Evolutionary conservation across 805 yeast species (phyloP), one percentile per base, ranked within the genome.

Genomic region (Metschnikowia koreensis): DNA sequence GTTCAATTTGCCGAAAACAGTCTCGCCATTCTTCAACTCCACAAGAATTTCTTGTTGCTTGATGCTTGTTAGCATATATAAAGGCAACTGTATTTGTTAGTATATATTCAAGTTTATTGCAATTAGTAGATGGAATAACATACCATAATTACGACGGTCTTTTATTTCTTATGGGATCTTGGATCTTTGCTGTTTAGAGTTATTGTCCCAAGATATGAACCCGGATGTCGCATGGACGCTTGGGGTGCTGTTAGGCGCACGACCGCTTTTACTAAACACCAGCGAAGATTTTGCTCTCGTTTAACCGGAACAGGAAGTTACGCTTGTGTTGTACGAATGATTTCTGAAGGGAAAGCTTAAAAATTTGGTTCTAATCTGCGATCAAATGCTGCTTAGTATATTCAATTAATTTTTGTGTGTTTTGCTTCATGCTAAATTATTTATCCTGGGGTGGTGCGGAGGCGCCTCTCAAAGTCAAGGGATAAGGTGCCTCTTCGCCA

Each of bases 1-100:
- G 50, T 83, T 81, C 53, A 94, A 75, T 51, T 80, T 81, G 46
- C 99, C 99, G 63, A 86, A 87, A 46, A 92, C 76, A 9, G 93
- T 84, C 63, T 89, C 97, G 34, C 98, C 97, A 51, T 87, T 84
- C 68, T 94, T 94, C 65, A 94, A 81, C 68, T 93, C 99, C 45
- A 94, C 89, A 63, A 87, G 79, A 63, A 94, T 80, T 38, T 91
- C 87, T 64, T 89, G 92, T 52, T 89, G 92, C 68, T 91, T 92
- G 15, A 97, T 89, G 50, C 97, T 87, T 48, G 96, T 91, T 63
- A 94, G 80, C 55, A 94, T 79, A 60, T 91, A 92, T 62, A 94
- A 76, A 41, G 99, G 99, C 55, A 94, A 82, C 99, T 87, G 59
- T 22, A 22, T 22, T 22, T 22, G 15, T 15, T 3, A 22, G 41